Base-by-base conservation (phyloP, 2,329 filamentous ascomycete species). In the Venturia effusa region DNA sequence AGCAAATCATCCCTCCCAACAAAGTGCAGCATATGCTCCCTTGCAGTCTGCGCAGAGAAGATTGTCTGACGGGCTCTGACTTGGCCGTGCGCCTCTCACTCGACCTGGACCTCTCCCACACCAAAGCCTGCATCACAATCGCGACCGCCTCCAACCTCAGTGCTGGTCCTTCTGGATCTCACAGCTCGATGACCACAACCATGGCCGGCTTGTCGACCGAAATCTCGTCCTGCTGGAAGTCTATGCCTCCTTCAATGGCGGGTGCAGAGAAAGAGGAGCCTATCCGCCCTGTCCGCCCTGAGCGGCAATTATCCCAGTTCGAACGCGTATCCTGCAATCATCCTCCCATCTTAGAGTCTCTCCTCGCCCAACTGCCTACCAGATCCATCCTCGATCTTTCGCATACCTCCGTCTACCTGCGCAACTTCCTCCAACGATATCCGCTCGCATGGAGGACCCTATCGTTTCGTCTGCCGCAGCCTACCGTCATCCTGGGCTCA, bases 401-500 rank as follows among this genome's bases (percentile, higher is more conserved):
- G 69, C 83, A 85, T 69, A 83, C 82, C 41, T 84, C 82, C 19
- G 73, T 72, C 61, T 79, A 82, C 70, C 78, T 85, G 64, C 79
- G 81, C 68, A 73, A 73, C 62, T 83, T 85, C 69, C 76, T 85
- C 61, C 74, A 76, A 65, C 73, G 71, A n/a, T 85, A 84, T 70
- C 83, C 83, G 43, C 80, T 82, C 60, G 83, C 83, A 74, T 86
- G 83, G 82, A 81, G 79, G 70, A 80, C 82, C 65, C 77, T 85
- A 34, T 85, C 83, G 15, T 86, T 85, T 71, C 80, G 83, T 45
- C 73, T 84, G 64, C 75, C 75, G 37, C 74, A 75, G 69, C 75
- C 75, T 62, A 72, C 75, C 15, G 70, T 72, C 54, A 67, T 70
- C 22, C 69, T 74, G 19, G 72, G 71, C 63, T 72, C 74, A 37